These are phyloP conservation scores for Tuber aestivum DNA, from an alignment of 495 filamentous ascomycete species.

Conservation along the genomic window DNA sequence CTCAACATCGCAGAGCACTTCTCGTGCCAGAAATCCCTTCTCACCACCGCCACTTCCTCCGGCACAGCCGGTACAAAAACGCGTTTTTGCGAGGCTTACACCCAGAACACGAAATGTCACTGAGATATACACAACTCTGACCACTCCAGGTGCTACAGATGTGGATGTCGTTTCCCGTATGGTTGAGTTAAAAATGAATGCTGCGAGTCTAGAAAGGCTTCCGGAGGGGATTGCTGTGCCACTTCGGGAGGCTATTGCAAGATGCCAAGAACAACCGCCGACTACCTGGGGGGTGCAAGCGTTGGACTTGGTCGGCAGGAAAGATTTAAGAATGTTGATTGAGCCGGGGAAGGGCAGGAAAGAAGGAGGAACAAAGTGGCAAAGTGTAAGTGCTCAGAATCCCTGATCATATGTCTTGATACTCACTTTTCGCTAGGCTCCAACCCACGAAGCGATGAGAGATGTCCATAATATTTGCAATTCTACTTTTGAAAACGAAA, in stretches of 20 bases:
- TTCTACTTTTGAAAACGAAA: constrained; percentile 55
- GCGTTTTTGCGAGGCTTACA: constrained; percentile 47
- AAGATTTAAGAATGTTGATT: constrained; percentile 69
- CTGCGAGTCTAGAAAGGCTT: constrained; percentile 63
- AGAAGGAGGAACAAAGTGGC: constrained; percentile 39
- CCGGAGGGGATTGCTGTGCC: constrained; percentile 75
- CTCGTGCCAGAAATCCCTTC: constrained; percentile 40
- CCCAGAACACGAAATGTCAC: constrained; percentile 63
- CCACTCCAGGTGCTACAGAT: constrained; percentile 43
- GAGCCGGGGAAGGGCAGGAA: constrained; percentile 46
- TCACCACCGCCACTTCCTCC: constrained; percentile 38
- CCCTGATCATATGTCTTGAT: constrained; percentile 5
- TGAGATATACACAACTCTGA: constrained; percentile 47
- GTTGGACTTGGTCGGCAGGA: constrained; percentile 69
- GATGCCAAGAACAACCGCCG: constrained; percentile 74
- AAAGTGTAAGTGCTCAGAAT: constrained; percentile 26
- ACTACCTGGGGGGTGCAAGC: constrained; percentile 65
- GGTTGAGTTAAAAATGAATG: constrained; percentile 54
- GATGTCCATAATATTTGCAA: constrained; percentile 70
- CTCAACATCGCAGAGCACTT: constrained; percentile 31
- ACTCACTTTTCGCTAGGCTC: constrained; percentile 44
- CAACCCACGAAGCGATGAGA: constrained; percentile 59
- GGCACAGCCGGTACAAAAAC: constrained; percentile 27
- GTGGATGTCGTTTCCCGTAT: constrained; percentile 57
- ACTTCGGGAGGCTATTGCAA: constrained; percentile 73